Percentiles rank a stretch among this genome's conserved stretches.
Evolutionary conservation across 805 yeast species (phyloP).

Genomic region (Danielia oregonensis): DNA sequence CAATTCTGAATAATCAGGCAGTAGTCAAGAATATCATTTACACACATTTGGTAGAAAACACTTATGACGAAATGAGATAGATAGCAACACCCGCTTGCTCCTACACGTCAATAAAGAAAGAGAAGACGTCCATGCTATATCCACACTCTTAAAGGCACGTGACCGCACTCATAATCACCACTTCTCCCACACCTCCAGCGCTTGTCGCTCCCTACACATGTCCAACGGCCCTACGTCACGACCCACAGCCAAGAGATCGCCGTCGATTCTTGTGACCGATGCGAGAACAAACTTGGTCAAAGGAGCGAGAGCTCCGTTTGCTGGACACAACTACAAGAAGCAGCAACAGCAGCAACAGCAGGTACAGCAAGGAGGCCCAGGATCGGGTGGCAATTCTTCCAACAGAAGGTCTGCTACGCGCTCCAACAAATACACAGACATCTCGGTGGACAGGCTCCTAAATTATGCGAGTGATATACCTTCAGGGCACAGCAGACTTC

Average conservation of each 20-base stretch:
- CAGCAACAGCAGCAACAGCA: conserved; percentile 30
- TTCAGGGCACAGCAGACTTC: conserved; percentile 59
- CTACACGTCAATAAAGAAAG: too few species aligned
- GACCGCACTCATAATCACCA: too few species aligned
- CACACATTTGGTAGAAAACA: too few species aligned
- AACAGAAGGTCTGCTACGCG: conserved; percentile 11
- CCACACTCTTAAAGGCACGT: too few species aligned
- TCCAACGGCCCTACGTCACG: conserved; percentile 17
- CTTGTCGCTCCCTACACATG: conserved; percentile 4
- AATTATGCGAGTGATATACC: conserved; percentile 85
- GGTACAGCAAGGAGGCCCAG: conserved; percentile 6
- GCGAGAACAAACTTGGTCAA: conserved; percentile 54
- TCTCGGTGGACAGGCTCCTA: conserved; percentile 75
- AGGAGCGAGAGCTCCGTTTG: conserved; percentile 72
- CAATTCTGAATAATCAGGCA: too few species aligned
- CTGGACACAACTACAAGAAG: conserved; percentile 52
- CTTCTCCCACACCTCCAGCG: background rate
- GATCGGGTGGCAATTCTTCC: conserved; percentile 8
- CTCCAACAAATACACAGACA: conserved; percentile 59
- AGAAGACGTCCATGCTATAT: too few species aligned
- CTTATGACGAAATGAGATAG: too few species aligned
- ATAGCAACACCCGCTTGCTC: too few species aligned
- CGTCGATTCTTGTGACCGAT: conserved; percentile 91
- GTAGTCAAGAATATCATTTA: too few species aligned
- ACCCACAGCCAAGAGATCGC: conserved; percentile 82